Evolutionary conservation across 2,329 filamentous ascomycete species (phyloP), one percentile per base, ranked within the genome.

Genomic region (Arthroderma sp.): DNA sequence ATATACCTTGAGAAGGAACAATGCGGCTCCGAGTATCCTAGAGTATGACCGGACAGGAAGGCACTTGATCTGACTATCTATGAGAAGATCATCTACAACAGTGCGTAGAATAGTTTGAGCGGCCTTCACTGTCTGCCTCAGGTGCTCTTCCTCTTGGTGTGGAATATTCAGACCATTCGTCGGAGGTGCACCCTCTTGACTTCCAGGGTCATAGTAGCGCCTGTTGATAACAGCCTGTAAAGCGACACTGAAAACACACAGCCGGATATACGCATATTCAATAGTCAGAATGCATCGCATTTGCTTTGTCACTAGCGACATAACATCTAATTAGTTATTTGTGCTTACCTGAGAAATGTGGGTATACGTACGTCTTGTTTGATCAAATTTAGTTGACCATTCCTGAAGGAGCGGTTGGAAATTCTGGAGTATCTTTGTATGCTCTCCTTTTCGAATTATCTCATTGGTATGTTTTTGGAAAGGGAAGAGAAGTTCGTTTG

Each of bases 201-300:
- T 9, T 8, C 37, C 37, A 3, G 8, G 31, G 33, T 33, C 32
- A 33, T 42, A 37, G 27, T 9, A 38, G 36, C 46, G 42, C n/a
- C 66, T 60, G 44, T 93, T 86, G 4, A 94, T 84, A 3, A 93
- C 85, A 27, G 87, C 87, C 65, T 94, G 87, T 2, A 94, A 69
- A 0, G 85, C 86, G 1, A 94, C 70, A 1, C 85, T 89, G 61
- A 93, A 91, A 66, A 93, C 74, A 58, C 93, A 94, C 43, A 93
- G 47, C 15, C 55, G 53, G 43, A 50, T 48, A 45, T 56, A 54
- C n/a, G 94, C 83, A 56, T 87, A 93, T 63, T 94, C 87, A 49
- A 94, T 93, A 1, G 77, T 82, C 15, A 94, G 71, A 47, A 94
- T 86, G 57, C 85, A 77, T 36, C 69, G 66, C 57, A 75, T 70